Conservation (phyloP, 31 red algal species). For the Porphyra umbilicalis region DNA sequence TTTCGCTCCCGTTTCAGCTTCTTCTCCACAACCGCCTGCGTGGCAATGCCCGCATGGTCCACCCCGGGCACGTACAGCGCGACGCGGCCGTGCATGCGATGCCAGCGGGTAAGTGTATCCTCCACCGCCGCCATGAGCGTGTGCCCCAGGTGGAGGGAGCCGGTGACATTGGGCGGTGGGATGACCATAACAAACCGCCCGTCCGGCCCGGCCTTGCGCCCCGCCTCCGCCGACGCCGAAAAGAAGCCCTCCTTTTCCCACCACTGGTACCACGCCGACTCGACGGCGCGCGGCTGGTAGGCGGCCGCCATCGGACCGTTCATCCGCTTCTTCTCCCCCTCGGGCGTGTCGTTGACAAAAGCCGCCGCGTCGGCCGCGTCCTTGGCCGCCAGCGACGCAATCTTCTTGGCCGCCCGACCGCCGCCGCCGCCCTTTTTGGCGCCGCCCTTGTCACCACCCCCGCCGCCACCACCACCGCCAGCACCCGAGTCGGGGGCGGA, state of each 20-base stretch:
- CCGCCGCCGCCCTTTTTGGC: not conserved
- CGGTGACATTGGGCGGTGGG: conserved; percentile 99
- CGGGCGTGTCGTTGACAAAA: conserved; percentile 62
- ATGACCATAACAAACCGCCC: conserved; percentile 90
- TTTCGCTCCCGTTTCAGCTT: conserved; percentile 49
- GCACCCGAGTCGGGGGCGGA: conserved; percentile 2
- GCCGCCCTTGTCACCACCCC: conserved; percentile 25
- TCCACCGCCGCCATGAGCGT: conserved; percentile 86
- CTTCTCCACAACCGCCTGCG: conserved; percentile 94
- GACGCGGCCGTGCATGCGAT: conserved; percentile 87
- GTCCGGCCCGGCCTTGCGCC: not conserved
- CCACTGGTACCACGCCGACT: conserved; percentile 95
- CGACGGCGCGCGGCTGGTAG: conserved; percentile 88
- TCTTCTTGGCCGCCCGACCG: conserved; percentile 21
- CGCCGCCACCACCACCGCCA: conserved; percentile 1
- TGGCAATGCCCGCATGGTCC: conserved; percentile 99
- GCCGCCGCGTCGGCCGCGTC: conserved; percentile 17
- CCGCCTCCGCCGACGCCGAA: conserved; percentile 42
- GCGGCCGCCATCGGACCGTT: conserved; percentile 66
- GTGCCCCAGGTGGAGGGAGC: conserved; percentile 95
- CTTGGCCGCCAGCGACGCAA: conserved; percentile 26
- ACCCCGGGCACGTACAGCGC: conserved; percentile 87
- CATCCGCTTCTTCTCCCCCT: conserved; percentile 75
- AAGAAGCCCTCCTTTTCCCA: conserved; percentile 93
- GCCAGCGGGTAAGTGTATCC: conserved; percentile 77